A percentile compares a stretch with the other conserved stretches of the same genome.
phyloP scores from a whole-genome alignment of 2,329 filamentous ascomycete species.

The Pestalotiopsis sp. region DNA sequence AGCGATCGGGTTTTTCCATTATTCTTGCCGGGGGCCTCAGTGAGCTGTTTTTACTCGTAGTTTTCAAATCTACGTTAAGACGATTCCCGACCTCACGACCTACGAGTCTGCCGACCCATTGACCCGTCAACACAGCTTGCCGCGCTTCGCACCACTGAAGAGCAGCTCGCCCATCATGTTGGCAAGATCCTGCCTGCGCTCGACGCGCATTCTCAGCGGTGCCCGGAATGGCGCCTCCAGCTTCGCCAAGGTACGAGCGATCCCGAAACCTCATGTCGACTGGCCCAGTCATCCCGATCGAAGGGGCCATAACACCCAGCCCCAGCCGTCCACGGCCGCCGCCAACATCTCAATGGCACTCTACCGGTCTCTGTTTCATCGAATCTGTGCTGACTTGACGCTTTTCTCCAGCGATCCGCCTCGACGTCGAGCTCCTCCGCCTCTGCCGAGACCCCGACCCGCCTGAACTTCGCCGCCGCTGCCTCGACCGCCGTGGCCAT shows the following conservation, averaged over 20 bases:
- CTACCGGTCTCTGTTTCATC: neutral
- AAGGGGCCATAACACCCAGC: neutral
- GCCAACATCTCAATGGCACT: constrained; percentile 16
- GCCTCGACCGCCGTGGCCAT: constrained; percentile 85
- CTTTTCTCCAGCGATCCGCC: constrained; percentile 56
- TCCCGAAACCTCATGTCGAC: constrained; percentile 30
- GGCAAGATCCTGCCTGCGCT: constrained; percentile 88
- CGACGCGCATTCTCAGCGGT: constrained; percentile 82
- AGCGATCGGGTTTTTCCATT: constrained; percentile 16
- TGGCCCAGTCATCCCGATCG: neutral
- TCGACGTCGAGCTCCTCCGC: constrained; percentile 73
- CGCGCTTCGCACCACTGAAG: constrained; percentile 37
- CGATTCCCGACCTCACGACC: constrained; percentile 17
- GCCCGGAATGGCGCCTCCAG: constrained; percentile 73
- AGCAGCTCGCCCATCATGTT: constrained; percentile 73
- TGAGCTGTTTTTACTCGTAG: constrained; percentile 24
- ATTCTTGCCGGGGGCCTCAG: constrained; percentile 23
- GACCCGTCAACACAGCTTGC: constrained; percentile 23
- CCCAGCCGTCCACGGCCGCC: constrained; percentile 1
- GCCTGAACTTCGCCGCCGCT: constrained; percentile 83
- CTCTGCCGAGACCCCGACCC: constrained; percentile 73
- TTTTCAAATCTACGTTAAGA: neutral
- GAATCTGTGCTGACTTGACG: constrained; percentile 39
- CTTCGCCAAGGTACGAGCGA: constrained; percentile 71
- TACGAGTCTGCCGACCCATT: constrained; percentile 20